phyloP scores from a whole-genome alignment of 2,329 filamentous ascomycete genomes.

The Ascochyta lentis region DNA sequence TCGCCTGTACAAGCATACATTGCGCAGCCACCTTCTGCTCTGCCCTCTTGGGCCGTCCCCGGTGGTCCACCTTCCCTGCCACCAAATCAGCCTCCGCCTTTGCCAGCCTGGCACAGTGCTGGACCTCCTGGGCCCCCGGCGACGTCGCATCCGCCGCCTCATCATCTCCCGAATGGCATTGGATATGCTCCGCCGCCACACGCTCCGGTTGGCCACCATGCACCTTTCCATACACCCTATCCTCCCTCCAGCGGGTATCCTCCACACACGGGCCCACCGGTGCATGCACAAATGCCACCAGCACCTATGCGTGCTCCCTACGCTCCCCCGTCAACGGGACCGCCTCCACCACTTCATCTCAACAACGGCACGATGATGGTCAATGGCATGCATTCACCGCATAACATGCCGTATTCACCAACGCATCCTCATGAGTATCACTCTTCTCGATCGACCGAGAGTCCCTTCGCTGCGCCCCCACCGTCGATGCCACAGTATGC shows the following conservation, averaged over 20 bases:
- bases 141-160: slow-evolving; percentile 32
- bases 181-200: slow-evolving; percentile 35
- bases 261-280: slow-evolving; percentile 39
- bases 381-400: slow-evolving; percentile 50
- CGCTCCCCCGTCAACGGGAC: slow-evolving; percentile 34
- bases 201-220: slow-evolving; percentile 33
- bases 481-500: slow-evolving; percentile 34
- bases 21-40: slow-evolving; percentile 26
- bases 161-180: slow-evolving; percentile 43
- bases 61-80: slow-evolving; percentile 25
- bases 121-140: slow-evolving; percentile 34
- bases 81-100: slow-evolving; percentile 37
- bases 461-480: slow-evolving; percentile 43
- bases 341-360: slow-evolving; percentile 43
- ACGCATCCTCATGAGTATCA: slow-evolving; percentile 44
- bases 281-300: slow-evolving; percentile 39
- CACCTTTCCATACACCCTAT: slow-evolving; percentile 44
- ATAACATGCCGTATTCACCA: slow-evolving; percentile 44
- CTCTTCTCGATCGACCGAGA: slow-evolving; percentile 46
- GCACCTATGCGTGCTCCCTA: slow-evolving; percentile 39
- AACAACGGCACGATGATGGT: slow-evolving; percentile 40
- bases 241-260: slow-evolving; percentile 45
- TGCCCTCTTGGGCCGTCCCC: slow-evolving; percentile 33
- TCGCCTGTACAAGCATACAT: slow-evolving; percentile 40
- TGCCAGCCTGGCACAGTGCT: slow-evolving; percentile 40